Conservation (phyloP, 2,329 filamentous ascomycete species). For the Hirsutella minnesotensis region DNA sequence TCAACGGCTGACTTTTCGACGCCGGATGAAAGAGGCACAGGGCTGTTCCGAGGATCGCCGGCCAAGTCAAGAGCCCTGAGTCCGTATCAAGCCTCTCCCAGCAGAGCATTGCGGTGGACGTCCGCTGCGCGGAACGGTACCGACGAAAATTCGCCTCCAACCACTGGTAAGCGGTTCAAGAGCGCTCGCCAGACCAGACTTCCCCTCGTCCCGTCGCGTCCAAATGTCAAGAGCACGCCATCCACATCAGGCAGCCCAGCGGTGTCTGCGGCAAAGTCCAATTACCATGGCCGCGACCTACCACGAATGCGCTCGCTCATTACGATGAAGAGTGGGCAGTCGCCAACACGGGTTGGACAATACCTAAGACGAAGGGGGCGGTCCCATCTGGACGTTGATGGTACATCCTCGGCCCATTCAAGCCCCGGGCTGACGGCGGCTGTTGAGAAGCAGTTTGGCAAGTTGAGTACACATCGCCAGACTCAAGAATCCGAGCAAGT, state of each 20-base stretch:
- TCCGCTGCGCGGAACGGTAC: neutral
- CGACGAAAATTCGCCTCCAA: slow-evolving; percentile 7
- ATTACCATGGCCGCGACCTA: slow-evolving; percentile 1
- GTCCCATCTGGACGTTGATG: slow-evolving; percentile 8
- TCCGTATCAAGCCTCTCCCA: neutral
- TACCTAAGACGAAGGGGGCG: slow-evolving; percentile 11
- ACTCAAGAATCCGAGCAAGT: neutral
- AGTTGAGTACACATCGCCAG: neutral
- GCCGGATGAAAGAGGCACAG: neutral
- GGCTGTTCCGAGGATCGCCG: neutral
- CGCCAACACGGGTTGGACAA: slow-evolving; percentile 8
- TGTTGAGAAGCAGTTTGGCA: slow-evolving; percentile 6
- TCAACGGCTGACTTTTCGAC: slow-evolving; percentile 10
- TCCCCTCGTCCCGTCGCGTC: slow-evolving; percentile 6
- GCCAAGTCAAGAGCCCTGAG: neutral
- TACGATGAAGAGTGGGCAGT: slow-evolving; percentile 7
- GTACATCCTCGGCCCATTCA: slow-evolving; percentile 14
- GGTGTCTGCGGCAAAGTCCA: neutral
- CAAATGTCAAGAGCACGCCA: slow-evolving; percentile 12
- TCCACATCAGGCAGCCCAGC: slow-evolving; percentile 11
- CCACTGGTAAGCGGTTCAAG: neutral
- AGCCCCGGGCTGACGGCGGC: slow-evolving; percentile 15
- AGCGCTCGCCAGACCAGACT: neutral
- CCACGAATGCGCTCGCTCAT: slow-evolving; percentile 15
- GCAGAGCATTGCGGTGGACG: neutral